A percentile compares a stretch with the other conserved stretches of the same genome.
phyloP scores from a whole-genome alignment of 192 early-diverging fungal species.

The Rhizophagus prolifer region DNA sequence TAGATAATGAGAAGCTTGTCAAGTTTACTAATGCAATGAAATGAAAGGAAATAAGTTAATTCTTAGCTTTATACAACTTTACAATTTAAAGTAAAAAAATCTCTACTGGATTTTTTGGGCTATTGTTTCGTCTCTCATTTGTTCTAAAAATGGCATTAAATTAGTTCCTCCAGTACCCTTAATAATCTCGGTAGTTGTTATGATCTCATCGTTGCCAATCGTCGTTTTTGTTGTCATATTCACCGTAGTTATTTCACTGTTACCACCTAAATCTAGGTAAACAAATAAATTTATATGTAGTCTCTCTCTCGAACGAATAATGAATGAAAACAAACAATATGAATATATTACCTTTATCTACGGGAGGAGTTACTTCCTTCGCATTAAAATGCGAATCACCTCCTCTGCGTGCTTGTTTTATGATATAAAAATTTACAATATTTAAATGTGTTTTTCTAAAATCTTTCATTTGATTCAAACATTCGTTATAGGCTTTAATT shows the following conservation, averaged over 20 bases:
- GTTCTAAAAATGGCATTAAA: slow-evolving; percentile 91
- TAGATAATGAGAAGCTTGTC: too few relatives aligned
- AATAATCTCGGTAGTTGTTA: slow-evolving; percentile 51
- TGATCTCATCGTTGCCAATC: slow-evolving; percentile 49
- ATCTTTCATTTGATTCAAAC: slow-evolving; percentile 75
- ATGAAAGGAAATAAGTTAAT: too few relatives aligned
- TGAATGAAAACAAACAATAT: not conserved
- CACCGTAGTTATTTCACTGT: not conserved
- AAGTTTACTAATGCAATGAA: too few relatives aligned
- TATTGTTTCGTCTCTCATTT: slow-evolving; percentile 79
- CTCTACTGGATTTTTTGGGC: slow-evolving; percentile 27
- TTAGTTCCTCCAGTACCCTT: slow-evolving; percentile 84
- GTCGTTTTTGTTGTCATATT: slow-evolving; percentile 27
- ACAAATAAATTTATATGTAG: not conserved
- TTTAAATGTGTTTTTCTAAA: slow-evolving; percentile 94
- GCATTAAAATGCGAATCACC: slow-evolving; percentile 47
- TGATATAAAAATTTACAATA: slow-evolving; percentile 88
- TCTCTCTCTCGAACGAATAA: not conserved
- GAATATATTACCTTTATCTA: slow-evolving; percentile 10
- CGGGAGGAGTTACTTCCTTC: slow-evolving; percentile 8
- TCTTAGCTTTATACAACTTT: too few relatives aligned
- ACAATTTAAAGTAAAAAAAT: not conserved
- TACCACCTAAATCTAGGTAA: not conserved
- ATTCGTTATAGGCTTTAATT: slow-evolving; percentile 75
- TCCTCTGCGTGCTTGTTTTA: slow-evolving; percentile 73